A percentile compares a stretch with the other conserved stretches of the same genome.
These are phyloP conservation scores for Backusella tarrabulga DNA, from an alignment of 192 early-diverging fungal species.

Conservation along the genomic window DNA sequence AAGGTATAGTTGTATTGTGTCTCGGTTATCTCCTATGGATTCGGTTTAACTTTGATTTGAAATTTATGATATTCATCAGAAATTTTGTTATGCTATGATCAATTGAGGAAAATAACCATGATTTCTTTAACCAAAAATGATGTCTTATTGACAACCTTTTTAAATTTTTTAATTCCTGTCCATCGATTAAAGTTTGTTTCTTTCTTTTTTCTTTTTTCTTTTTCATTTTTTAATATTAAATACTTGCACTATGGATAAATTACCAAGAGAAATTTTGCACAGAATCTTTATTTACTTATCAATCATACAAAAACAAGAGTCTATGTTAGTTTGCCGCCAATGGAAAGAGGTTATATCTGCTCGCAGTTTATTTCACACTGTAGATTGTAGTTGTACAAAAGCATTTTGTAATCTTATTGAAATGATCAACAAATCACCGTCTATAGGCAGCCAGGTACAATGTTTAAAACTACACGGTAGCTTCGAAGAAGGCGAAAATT, in stretches of 20 bases:
- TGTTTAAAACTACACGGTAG: neutral
- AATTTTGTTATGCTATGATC: too few species aligned
- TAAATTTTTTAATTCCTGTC: neutral
- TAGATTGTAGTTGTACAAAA: neutral
- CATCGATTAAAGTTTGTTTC: neutral
- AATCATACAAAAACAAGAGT: neutral
- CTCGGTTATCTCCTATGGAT: too few species aligned
- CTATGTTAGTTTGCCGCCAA: neutral
- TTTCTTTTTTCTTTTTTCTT: neutral
- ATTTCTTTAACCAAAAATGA: neutral
- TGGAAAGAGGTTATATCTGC: neutral
- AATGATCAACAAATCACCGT: neutral
- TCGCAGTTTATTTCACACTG: neutral
- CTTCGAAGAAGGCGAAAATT: neutral
- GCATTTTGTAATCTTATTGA: neutral
- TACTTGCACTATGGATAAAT: neutral
- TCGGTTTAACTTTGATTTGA: too few species aligned
- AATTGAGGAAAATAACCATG: too few species aligned
- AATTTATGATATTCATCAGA: too few species aligned
- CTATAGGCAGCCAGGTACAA: neutral
- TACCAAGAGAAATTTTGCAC: neutral
- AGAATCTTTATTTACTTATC: neutral
- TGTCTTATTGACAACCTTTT: neutral
- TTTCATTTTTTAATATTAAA: neutral
- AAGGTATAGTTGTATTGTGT: too few species aligned